Conservation (phyloP, 495 filamentous ascomycete genomes). For the Penicillium cataractarum region DNA sequence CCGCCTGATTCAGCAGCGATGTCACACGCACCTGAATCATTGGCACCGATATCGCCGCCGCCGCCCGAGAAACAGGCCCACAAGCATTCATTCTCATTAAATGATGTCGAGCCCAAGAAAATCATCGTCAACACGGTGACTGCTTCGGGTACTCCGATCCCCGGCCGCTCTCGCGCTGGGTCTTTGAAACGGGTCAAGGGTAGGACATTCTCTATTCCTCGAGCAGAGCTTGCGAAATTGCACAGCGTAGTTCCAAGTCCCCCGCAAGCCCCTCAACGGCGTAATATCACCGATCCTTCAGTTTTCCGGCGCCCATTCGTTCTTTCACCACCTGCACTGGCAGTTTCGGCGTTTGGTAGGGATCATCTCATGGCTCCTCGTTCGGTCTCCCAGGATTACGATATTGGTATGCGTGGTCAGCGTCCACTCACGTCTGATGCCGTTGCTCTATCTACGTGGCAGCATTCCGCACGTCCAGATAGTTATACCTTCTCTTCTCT, state of each 20-base stretch:
- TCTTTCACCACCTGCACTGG: conserved; percentile 23
- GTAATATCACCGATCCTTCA: conserved; percentile 49
- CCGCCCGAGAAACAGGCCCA: conserved; percentile 15
- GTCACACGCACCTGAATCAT: neutral
- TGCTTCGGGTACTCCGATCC: conserved; percentile 24
- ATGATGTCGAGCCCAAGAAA: conserved; percentile 32
- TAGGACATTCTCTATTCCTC: conserved; percentile 40
- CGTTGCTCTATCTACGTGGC: conserved; percentile 32
- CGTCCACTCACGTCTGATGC: conserved; percentile 38
- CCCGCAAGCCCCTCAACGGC: conserved; percentile 30
- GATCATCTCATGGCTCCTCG: conserved; percentile 22
- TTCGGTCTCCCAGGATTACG: conserved; percentile 35
- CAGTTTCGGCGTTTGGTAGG: conserved; percentile 16
- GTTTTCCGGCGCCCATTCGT: conserved; percentile 40
- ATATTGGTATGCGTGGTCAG: conserved; percentile 24
- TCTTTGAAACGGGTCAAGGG: conserved; percentile 41
- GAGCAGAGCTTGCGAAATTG: conserved; percentile 27
- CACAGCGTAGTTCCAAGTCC: conserved; percentile 31
- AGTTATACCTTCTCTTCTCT: conserved; percentile 31
- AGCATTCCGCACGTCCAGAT: conserved; percentile 22
- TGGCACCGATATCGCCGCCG: neutral
- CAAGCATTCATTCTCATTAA: conserved; percentile 29
- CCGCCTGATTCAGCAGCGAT: conserved; percentile 1
- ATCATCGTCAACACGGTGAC: conserved; percentile 30
- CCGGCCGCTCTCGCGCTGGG: conserved; percentile 28